Base-by-base conservation (phyloP, 2,329 filamentous ascomycete genomes). In the Fusarium begoniae region DNA sequence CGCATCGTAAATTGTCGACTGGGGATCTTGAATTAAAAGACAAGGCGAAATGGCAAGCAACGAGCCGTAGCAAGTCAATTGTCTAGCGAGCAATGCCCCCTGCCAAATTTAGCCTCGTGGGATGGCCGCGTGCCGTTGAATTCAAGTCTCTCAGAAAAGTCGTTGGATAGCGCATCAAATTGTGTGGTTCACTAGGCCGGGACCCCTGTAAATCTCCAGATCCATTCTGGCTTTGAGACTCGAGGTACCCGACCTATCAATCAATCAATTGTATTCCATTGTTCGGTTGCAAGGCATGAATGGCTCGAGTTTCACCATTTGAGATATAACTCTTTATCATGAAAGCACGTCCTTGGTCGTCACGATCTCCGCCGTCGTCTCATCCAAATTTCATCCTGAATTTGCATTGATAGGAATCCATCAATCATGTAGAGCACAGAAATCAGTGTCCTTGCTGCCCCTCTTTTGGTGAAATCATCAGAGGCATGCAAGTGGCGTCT, bases 51-150 rank as follows among this genome's bases (percentile, higher is more conserved):
- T 65, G 45, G 40, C 38, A 17, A 59, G 55, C 53, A 66, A 59
- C 32, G 63, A 62, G 67, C 62, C 61, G 61, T 59, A 75, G 70
- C 68, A 73, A 69, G 67, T 73, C 69, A 61, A 73, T 65, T 66
- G 53, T 74, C 70, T 65, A 70, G 63, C 56, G 66, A 74, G 63
- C 70, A 77, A 70, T 61, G 64, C 60, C 76, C 74, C 75, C 66
- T 74, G 72, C 73, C 76, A 73, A 59, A 77, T 70, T 75, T 78
- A 78, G 77, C 70, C 77, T 75, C 77, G 74, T 78, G 75, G 75
- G 58, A 59, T 78, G 77, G 66, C 77, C 77, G 72, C 77, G 77
- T 78, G 77, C 77, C 72, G 65, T 75, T 73, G 45, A 61, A 70
- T 67, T 70, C 63, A 68, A 73, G 58, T 72, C 61, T 63, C 58